phyloP scores from a whole-genome alignment of 176 grass and related monocot species.

The Musa troglodytarum region DNA sequence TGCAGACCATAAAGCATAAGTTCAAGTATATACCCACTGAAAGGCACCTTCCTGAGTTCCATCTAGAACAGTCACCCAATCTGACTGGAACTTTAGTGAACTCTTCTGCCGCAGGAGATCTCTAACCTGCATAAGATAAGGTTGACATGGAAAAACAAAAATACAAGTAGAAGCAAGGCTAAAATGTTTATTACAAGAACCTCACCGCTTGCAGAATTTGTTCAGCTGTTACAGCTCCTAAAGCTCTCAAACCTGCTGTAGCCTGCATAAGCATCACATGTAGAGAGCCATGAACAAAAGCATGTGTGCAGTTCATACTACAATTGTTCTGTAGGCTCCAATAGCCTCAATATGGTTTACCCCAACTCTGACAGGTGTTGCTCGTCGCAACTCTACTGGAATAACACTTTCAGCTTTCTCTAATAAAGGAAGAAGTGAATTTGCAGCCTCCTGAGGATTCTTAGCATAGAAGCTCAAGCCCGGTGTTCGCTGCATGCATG shows the following conservation, averaged over 20 bases:
- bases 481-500: slow-evolving; percentile 52
- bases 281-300: slow-evolving; percentile 3
- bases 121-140: slow-evolving; percentile 56
- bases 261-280: slow-evolving; percentile 49
- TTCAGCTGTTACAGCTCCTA: slow-evolving; percentile 69
- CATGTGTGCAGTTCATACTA: slow-evolving; percentile 1
- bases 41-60: slow-evolving; percentile 91
- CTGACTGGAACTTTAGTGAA: slow-evolving; percentile 70
- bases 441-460: slow-evolving; percentile 76
- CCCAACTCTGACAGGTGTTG: slow-evolving; percentile 92
- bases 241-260: slow-evolving; percentile 87
- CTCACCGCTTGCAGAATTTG: slow-evolving; percentile 87
- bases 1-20: neutral
- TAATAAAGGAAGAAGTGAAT: slow-evolving; percentile 75
- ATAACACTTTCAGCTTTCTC: slow-evolving; percentile 75
- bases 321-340: slow-evolving; percentile 7
- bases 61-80: slow-evolving; percentile 90
- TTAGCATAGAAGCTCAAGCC: slow-evolving; percentile 70
- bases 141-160: neutral
- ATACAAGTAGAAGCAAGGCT: slow-evolving; percentile 4
- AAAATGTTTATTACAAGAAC: neutral
- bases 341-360: slow-evolving; percentile 38
- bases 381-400: slow-evolving; percentile 46
- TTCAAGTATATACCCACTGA: slow-evolving; percentile 58
- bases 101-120: slow-evolving; percentile 75